These are phyloP conservation scores for Penicillium cinerascens DNA, from an alignment of 495 filamentous ascomycete genomes.

Conservation along the genomic window DNA sequence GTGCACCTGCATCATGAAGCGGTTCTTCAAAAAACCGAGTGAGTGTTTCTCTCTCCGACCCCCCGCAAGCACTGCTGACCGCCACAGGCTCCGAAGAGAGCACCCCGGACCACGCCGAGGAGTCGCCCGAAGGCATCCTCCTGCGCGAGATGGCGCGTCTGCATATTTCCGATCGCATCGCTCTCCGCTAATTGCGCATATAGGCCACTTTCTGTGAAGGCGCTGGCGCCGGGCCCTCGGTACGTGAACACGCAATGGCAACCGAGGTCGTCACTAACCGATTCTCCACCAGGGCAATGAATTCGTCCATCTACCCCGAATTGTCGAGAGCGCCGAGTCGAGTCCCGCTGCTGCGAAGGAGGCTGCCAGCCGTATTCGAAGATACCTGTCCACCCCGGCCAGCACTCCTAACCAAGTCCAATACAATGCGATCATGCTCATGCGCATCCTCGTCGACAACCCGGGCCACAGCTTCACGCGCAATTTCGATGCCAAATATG, in stretches of 20 bases:
- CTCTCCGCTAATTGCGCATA: slow-evolving; percentile 10
- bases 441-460: slow-evolving; percentile 89
- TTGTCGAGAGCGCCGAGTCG: slow-evolving; percentile 93
- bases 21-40: slow-evolving; percentile 22
- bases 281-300: slow-evolving; percentile 64
- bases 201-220: slow-evolving; percentile 77
- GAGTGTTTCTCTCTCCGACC: slow-evolving; percentile 3
- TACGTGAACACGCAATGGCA: slow-evolving; percentile 32
- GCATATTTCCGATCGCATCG: neutral
- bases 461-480: slow-evolving; percentile 84
- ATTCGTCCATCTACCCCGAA: slow-evolving; percentile 86
- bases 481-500: slow-evolving; percentile 80
- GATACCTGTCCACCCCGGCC: slow-evolving; percentile 70
- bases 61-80: slow-evolving; percentile 10
- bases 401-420: slow-evolving; percentile 63
- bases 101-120: slow-evolving; percentile 24
- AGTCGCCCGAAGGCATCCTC: slow-evolving; percentile 48
- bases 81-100: slow-evolving; percentile 22
- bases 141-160: slow-evolving; percentile 48
- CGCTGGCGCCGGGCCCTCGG: slow-evolving; percentile 57
- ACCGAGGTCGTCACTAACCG: neutral
- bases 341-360: slow-evolving; percentile 79
- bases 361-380: slow-evolving; percentile 72
- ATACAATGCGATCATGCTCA: slow-evolving; percentile 96
- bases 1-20: slow-evolving; percentile 11